A percentile compares a stretch with the other conserved stretches of the same genome.
phyloP scores from a whole-genome alignment of 352 stramenopile genomes.

The Phytophthora litchii region DNA sequence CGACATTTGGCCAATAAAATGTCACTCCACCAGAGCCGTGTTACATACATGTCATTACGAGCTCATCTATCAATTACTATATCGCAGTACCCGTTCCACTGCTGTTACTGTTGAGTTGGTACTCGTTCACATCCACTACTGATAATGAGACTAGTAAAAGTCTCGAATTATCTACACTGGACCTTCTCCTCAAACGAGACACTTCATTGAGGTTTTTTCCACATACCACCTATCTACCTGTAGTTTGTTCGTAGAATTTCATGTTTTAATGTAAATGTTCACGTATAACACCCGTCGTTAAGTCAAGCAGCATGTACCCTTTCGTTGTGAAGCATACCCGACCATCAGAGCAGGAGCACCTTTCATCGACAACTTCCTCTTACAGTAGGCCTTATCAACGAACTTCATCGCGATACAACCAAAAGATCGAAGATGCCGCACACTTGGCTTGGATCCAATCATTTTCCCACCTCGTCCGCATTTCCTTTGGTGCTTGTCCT shows the following conservation, averaged over 20 bases:
- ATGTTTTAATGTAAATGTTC: conserved; percentile 15
- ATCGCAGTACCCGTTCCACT: too few relatives aligned
- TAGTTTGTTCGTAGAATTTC: conserved; percentile 22
- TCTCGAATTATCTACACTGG: conserved; percentile 8
- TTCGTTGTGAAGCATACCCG: conserved; percentile 18
- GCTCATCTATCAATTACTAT: too few relatives aligned
- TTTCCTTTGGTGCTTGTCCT: conserved; percentile 3
- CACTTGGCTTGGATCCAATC: conserved; percentile 14
- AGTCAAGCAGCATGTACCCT: conserved; percentile 16
- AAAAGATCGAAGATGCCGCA: conserved; percentile 12
- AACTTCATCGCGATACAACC: conserved; percentile 14
- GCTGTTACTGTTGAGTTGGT: too few relatives aligned
- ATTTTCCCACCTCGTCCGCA: conserved; percentile 10
- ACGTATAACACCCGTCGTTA: conserved; percentile 8
- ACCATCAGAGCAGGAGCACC: conserved; percentile 5
- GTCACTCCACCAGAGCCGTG: too few relatives aligned
- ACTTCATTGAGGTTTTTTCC: conserved; percentile 17
- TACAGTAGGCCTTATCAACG: conserved; percentile 18
- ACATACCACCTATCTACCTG: conserved; percentile 12
- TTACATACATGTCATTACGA: too few relatives aligned
- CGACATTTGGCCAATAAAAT: too few relatives aligned
- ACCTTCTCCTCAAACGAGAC: conserved; percentile 4
- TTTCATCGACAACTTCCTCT: conserved; percentile 13
- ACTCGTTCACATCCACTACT: conserved; percentile 1
- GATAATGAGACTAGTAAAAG: conserved; percentile 5